Evolutionary conservation across 495 filamentous ascomycete species (phyloP), one percentile per base, ranked within the genome.

Genomic region (Arthonia radiata): DNA sequence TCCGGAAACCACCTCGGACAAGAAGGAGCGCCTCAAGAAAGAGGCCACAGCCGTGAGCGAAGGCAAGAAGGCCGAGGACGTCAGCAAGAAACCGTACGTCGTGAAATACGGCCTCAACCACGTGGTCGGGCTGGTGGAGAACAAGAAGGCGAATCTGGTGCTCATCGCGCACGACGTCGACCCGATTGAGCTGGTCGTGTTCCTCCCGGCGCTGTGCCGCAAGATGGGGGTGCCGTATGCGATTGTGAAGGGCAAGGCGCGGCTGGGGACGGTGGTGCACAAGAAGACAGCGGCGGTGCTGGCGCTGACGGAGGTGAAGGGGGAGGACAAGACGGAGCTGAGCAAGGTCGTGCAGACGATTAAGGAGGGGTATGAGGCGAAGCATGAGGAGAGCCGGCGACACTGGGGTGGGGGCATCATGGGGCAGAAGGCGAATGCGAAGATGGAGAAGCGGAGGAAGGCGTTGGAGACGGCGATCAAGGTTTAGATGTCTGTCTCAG

Each of bases 61-160:
- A 53, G 89, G 89, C 53, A 90, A 93, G 73, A 94, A 93, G 72
- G 94, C 94, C 76, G 89, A 94, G 65, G 86, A 93, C 50, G 82
- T 89, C 44, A 74, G 66, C 72, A 94, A 94, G 77, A 99, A 99
- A 71, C 86, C 86, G 42, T 94, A 92, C 57, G 61, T 74, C 44
- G 86, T 83, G 65, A 94, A 99, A 71, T 94, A 90, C 56, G 89
- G 89, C 59, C 70, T 99, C 42, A 99, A 99, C 69, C 89, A 99
- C 64, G 86, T 99, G 43, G 89, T 99, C 39, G 89, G 86, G 36
- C 67, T 99, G 38, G 82, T 99, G 49, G 89, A 99, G 73, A 94
- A 93, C 66, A 99, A 94, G 79, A 99, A 99, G 72, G 83, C 89
- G 33, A 67, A 73, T 30, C 63, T 99, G 38, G 89, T 99, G 48